These are phyloP conservation scores for Torulaspora pretoriensis DNA, from an alignment of 1,139 yeast species.

Conservation along the genomic window DNA sequence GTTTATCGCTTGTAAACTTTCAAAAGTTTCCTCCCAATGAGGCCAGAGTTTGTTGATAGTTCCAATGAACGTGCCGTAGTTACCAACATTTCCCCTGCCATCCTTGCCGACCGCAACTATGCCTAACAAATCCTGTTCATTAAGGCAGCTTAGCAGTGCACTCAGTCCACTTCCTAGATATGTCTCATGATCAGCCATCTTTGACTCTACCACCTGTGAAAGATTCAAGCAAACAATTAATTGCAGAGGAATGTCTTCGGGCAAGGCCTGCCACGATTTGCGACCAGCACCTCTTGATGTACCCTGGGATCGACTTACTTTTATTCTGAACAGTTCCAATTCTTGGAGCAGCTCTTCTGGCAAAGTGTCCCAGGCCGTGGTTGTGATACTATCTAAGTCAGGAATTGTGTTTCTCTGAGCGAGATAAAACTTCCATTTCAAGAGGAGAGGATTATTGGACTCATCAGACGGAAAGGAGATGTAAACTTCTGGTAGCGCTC, in stretches of 20 bases:
- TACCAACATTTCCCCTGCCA: slow-evolving; percentile 37
- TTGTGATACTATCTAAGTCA: slow-evolving; percentile 47
- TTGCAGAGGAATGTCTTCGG: slow-evolving; percentile 44
- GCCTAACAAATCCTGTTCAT: slow-evolving; percentile 50
- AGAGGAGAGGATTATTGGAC: slow-evolving; percentile 9
- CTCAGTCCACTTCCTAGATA: slow-evolving; percentile 27
- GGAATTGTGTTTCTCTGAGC: slow-evolving; percentile 22
- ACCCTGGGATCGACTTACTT: not conserved
- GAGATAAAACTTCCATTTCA: slow-evolving; percentile 30
- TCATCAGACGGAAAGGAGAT: slow-evolving; percentile 16
- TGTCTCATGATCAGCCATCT: slow-evolving; percentile 4
- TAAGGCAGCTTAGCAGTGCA: slow-evolving; percentile 36
- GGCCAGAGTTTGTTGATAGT: slow-evolving; percentile 50
- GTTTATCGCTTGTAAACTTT: slow-evolving; percentile 5
- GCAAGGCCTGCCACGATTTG: slow-evolving; percentile 39
- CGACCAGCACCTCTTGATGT: slow-evolving; percentile 21
- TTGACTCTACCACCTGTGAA: slow-evolving; percentile 2
- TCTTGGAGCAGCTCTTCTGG: slow-evolving; percentile 26
- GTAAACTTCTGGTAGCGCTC: slow-evolving; percentile 32
- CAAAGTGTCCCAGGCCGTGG: slow-evolving; percentile 46
- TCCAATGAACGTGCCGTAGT: slow-evolving; percentile 52
- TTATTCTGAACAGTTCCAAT: slow-evolving; percentile 37
- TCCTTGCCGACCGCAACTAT: slow-evolving; percentile 52
- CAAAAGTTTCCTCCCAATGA: slow-evolving; percentile 46
- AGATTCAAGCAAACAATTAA: slow-evolving; percentile 48